Base-by-base conservation (phyloP, 768 basidiomycete genomes). In the Pisolithus orientalis region DNA sequence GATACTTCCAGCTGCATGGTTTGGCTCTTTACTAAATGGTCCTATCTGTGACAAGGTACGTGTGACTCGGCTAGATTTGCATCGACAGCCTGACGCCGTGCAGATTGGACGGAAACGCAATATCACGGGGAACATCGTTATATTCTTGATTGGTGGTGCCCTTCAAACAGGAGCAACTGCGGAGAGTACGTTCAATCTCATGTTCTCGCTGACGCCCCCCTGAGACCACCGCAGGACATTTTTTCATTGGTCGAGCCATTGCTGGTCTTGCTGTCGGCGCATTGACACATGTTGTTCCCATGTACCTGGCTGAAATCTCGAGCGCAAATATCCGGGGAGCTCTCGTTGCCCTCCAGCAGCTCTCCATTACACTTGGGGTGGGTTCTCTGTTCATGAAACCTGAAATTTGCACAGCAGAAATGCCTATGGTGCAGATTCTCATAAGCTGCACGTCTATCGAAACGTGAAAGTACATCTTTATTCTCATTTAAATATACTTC, bases 271-370 rank as follows among this genome's bases (percentile, higher is more conserved):
- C 57, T 7, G 53, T 60, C 1, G 60, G 64, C 34, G 57, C 56
- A 25, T 39, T 62, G 50, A 63, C 62, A 11, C 59, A 60, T 14
- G 58, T 62, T 34, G 49, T 68, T 17, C 62, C 60, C n/a, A 71
- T 71, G 59, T 71, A 72, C 46, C 47, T 71, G 53, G 71, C 70
- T 39, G 70, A 72, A 57, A 72, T 72, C 25, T 71, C 70, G 2
- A 71, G 66, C n/a, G 62, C 67, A 9, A 71, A 71, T 17, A 53
- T 70, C 24, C 68, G 71, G 44, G 71, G 71, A 39, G 66, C 70
- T 3, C 48, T 72, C 34, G 68, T 72, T 39, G 57, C 70, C 16
- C 56, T 71, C 21, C 68, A 71, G 31, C 70, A 72, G 46, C 58
- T 72, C 5, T 54, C 66, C 21, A 71, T 72, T 8, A 68, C 67